phyloP scores from a whole-genome alignment of 2,329 filamentous ascomycete species.

The Talaromyces sp. region DNA sequence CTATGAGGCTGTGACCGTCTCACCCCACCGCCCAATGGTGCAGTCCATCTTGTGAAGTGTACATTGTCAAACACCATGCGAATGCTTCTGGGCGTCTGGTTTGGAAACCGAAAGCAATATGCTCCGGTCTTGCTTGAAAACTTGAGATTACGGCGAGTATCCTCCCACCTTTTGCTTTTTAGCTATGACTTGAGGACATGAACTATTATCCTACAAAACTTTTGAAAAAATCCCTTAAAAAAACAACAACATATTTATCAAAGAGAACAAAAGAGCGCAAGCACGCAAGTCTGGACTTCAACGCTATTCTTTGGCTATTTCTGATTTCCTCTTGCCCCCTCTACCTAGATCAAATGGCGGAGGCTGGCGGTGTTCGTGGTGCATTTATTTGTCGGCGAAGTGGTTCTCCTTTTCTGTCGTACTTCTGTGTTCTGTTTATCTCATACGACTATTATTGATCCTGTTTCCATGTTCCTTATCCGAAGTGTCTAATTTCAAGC shows the following conservation, averaged over 20 bases:
- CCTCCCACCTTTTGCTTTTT: background rate
- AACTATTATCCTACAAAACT: background rate
- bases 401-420: constrained; percentile 29
- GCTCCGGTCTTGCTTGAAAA: constrained; percentile 11
- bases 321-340: constrained; percentile 33
- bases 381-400: constrained; percentile 39
- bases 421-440: constrained; percentile 27
- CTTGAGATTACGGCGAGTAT: background rate
- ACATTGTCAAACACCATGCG: constrained; percentile 26
- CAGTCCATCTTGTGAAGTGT: constrained; percentile 20
- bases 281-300: constrained; percentile 32
- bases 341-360: constrained; percentile 39
- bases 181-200: background rate
- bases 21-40: background rate
- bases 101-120: constrained; percentile 14
- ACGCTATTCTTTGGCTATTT: constrained; percentile 25
- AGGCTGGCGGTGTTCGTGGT: constrained; percentile 43
- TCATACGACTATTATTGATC: constrained; percentile 29
- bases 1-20: background rate
- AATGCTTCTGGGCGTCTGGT: constrained; percentile 10
- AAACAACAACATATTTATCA: constrained; percentile 5
- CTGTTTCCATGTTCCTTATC: constrained; percentile 24
- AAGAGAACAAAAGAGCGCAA: constrained; percentile 33
- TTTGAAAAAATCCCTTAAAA: constrained; percentile 1
- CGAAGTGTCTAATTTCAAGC: constrained; percentile 29